Percentiles rank a stretch among this genome's conserved stretches.
Evolutionary conservation across 2,329 filamentous ascomycete species (phyloP).

Genomic region (Aspergillus ruber): DNA sequence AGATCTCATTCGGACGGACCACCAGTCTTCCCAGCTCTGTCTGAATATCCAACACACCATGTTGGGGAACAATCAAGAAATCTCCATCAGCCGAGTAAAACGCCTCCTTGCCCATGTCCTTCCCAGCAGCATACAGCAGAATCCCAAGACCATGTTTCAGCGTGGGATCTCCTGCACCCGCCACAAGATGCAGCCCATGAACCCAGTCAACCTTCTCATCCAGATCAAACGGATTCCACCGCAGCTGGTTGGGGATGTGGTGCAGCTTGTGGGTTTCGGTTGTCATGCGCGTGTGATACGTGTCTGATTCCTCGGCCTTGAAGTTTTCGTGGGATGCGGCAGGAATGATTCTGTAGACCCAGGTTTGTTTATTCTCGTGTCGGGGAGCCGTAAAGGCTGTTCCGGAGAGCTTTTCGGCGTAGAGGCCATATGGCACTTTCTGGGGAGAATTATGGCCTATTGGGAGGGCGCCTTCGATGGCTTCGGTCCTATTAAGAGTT

Average conservation of each 20-base stretch:
- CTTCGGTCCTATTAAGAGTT: slow-evolving; percentile 58
- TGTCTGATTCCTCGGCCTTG: slow-evolving; percentile 36
- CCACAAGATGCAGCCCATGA: slow-evolving; percentile 63
- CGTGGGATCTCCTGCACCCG: slow-evolving; percentile 71
- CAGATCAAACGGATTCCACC: slow-evolving; percentile 73
- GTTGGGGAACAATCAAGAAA: slow-evolving; percentile 68
- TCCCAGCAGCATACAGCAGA: slow-evolving; percentile 71
- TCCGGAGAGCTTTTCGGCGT: slow-evolving; percentile 72
- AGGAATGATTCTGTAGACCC: slow-evolving; percentile 65
- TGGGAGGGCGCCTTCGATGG: slow-evolving; percentile 66
- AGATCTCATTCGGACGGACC: slow-evolving; percentile 72
- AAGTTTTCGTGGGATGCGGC: slow-evolving; percentile 55
- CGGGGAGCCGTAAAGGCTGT: slow-evolving; percentile 66
- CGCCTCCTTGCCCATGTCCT: slow-evolving; percentile 69
- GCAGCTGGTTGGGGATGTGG: slow-evolving; percentile 72
- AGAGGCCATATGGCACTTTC: slow-evolving; percentile 69
- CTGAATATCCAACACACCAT: slow-evolving; percentile 66
- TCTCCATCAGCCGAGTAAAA: slow-evolving; percentile 84
- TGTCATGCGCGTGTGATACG: slow-evolving; percentile 41
- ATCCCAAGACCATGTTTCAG: slow-evolving; percentile 75
- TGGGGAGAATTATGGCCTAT: slow-evolving; percentile 75
- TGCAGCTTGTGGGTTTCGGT: slow-evolving; percentile 51
- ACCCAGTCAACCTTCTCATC: slow-evolving; percentile 64
- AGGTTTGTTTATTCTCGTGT: slow-evolving; percentile 63
- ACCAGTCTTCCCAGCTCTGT: slow-evolving; percentile 70